Percentiles rank a stretch among this genome's conserved stretches.
These are phyloP conservation scores for Lactarius hatsudake DNA, from an alignment of 768 basidiomycete genomes.

Conservation along the genomic window DNA sequence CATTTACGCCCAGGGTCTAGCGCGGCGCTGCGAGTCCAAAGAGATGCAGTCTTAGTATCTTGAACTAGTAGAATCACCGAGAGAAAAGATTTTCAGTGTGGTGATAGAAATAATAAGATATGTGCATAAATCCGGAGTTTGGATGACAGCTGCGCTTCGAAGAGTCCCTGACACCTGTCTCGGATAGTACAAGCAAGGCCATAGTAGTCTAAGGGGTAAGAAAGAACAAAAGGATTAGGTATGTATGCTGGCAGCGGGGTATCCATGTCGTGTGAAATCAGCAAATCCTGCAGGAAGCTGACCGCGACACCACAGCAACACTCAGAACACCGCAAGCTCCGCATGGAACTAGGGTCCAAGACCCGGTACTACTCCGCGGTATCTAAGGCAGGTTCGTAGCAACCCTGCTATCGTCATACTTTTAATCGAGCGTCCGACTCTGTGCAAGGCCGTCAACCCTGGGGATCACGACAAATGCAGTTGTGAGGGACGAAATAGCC, in stretches of 20 bases:
- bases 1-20: not conserved
- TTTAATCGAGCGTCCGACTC: slow-evolving; percentile 19
- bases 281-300: not conserved
- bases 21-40: not conserved
- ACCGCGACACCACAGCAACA: not conserved
- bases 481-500: slow-evolving; percentile 57
- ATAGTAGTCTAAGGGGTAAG: slow-evolving; percentile 4
- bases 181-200: not conserved
- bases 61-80: not conserved
- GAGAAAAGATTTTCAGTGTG: not conserved
- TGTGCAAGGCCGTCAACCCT: slow-evolving; percentile 10
- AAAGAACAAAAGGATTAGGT: not conserved
- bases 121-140: not conserved
- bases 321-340: not conserved
- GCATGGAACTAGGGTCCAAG: not conserved
- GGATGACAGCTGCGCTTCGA: slow-evolving; percentile 1
- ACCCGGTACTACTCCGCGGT: not conserved
- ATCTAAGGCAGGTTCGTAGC: not conserved
- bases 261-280: not conserved
- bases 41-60: not conserved
- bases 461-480: slow-evolving; percentile 43
- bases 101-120: not conserved
- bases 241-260: not conserved
- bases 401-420: not conserved
- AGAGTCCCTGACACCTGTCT: slow-evolving; percentile 4